Conservation (phyloP, 2,329 filamentous ascomycete species). For the Exophiala calicioides region DNA sequence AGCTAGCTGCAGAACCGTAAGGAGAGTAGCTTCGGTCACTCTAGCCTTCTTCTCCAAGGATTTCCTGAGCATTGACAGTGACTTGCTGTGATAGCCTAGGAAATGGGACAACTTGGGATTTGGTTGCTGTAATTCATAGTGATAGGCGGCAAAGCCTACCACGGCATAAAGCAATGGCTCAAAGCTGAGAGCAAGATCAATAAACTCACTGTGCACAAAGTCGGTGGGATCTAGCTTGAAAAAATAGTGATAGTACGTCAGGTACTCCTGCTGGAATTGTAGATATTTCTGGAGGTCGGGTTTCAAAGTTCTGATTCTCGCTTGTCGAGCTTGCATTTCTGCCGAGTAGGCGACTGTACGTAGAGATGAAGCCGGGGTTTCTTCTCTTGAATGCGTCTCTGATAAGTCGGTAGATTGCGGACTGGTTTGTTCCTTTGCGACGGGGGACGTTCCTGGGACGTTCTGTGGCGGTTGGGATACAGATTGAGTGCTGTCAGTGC, state of each 20-base stretch:
- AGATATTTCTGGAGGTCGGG: conserved; percentile 76
- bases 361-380: conserved; percentile 31
- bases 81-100: conserved; percentile 85
- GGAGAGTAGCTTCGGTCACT: conserved; percentile 70
- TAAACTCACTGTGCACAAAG: conserved; percentile 72
- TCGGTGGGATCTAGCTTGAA: conserved; percentile 68
- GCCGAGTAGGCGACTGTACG: conserved; percentile 25
- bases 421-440: conserved; percentile 34
- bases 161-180: conserved; percentile 84
- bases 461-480: conserved; percentile 33
- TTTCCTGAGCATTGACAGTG: conserved; percentile 73
- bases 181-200: conserved; percentile 71
- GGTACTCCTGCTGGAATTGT: conserved; percentile 72
- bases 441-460: conserved; percentile 29
- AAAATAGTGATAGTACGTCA: conserved; percentile 81
- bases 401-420: conserved; percentile 56
- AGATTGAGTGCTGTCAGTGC: conserved; percentile 28
- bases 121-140: conserved; percentile 70
- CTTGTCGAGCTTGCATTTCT: conserved; percentile 28
- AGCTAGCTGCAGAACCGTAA: conserved; percentile 88
- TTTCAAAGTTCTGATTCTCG: conserved; percentile 51
- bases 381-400: conserved; percentile 37
- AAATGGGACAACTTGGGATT: conserved; percentile 77
- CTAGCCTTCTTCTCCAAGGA: conserved; percentile 70
- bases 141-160: conserved; percentile 86